phyloP scores from a whole-genome alignment of 139 green algal genomes.

The Auxenochlorella pyrenoidosa region DNA sequence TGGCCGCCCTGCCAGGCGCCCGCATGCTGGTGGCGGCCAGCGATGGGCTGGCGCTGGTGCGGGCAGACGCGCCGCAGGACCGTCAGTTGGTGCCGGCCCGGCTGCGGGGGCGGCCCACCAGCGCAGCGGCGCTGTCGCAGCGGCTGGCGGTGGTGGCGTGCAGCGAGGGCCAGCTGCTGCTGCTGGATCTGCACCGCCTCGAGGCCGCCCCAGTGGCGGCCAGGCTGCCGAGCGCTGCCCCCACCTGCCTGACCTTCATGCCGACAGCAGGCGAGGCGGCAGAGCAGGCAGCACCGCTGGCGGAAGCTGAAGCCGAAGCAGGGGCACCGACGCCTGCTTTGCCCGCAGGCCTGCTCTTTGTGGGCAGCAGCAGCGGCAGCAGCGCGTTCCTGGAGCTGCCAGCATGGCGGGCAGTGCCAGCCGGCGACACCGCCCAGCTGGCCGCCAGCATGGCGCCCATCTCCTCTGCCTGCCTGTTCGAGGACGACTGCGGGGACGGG shows the following conservation, averaged over 20 bases:
- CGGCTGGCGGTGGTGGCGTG: background rate
- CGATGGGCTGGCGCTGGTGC: slow-evolving; percentile 2
- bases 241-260: slow-evolving; percentile 22
- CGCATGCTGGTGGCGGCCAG: background rate
- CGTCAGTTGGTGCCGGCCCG: background rate
- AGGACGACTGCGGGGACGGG: slow-evolving; percentile 20
- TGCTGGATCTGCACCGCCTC: slow-evolving; percentile 6
- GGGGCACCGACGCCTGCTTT: background rate
- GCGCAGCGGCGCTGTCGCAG: background rate
- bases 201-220: background rate
- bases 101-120: background rate
- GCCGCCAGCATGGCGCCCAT: slow-evolving; percentile 7
- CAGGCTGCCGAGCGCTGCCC: background rate
- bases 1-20: background rate
- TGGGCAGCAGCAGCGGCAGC: slow-evolving; percentile 27
- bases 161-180: background rate
- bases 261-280: background rate
- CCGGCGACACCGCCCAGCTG: background rate
- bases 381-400: background rate
- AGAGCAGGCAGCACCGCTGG: background rate
- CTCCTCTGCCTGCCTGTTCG: background rate
- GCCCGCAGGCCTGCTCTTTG: slow-evolving; percentile 18
- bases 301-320: background rate
- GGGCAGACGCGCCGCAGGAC: background rate
- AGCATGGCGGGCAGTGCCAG: background rate